Evolutionary conservation across 352 stramenopile genomes (phyloP), one percentile per base, ranked within the genome.

Genomic region (Phytophthora foliorum): DNA sequence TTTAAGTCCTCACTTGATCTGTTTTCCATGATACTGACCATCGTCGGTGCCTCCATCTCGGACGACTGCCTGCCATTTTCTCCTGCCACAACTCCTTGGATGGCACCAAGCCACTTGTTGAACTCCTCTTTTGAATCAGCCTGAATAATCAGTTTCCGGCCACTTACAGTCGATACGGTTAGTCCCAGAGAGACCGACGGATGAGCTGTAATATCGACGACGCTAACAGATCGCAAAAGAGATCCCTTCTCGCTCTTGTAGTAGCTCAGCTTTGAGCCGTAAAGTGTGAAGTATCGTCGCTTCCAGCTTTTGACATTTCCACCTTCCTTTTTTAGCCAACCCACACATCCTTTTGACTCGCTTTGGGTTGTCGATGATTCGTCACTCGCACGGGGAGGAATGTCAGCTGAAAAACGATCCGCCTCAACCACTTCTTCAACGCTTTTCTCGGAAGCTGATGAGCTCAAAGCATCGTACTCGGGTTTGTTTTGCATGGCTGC

Each of bases 281-380:
- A 81, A 4, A 95, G 71, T 0, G 80, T 92, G 57, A 93, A 95
- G 61, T 89, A 95, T 13, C 86, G 81, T 0, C 71, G 75, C 63
- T 93, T 92, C 84, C 86, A 94, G 22, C 61, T 90, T 75, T 91
- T 92, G 21, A 91, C 67, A 11, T 69, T 79, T 1, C 69, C 75
- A 6, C 84, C 83, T 76, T 93, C 72, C 60, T 93, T 92, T 41
- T 75, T 75, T 8, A 95, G 66, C 88, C 88, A 95, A 0, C 88
- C 88, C 3, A 76, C 75, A 69, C 83, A 91, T 21, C 69, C 63
- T 50, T 63, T 49, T n/a, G 61, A 63, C 32, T 78, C 63, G 39
- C 56, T 79, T 45, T 21, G 22, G 1, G 48, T 25, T 17, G 49
- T 63, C 1, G 65, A 75, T 2, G 67, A 50, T 29, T 34, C 50